phyloP scores from a whole-genome alignment of 1,284 basidiomycete genomes.

The Tylopilus sp. region DNA sequence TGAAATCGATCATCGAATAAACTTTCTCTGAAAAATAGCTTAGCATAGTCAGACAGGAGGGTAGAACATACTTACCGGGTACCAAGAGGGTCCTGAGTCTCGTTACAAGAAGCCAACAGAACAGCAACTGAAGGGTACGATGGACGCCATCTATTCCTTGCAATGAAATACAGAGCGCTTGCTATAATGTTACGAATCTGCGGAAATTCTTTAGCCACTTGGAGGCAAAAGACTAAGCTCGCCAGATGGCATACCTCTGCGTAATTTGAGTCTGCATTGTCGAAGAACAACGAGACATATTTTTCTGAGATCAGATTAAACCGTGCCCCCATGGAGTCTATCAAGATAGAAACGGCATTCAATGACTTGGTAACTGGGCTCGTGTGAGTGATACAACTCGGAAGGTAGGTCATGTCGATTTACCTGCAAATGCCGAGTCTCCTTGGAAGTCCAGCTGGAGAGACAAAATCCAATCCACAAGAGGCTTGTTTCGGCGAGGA shows the following conservation, averaged over 20 bases:
- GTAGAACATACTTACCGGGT: constrained; percentile 42
- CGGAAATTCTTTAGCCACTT: constrained; percentile 6
- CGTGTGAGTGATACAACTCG: constrained; percentile 9
- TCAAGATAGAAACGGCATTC: constrained; percentile 52
- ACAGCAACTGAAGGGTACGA: constrained; percentile 62
- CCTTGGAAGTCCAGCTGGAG: constrained; percentile 76
- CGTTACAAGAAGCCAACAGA: constrained; percentile 62
- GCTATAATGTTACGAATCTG: constrained; percentile 73
- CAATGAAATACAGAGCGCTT: constrained; percentile 61
- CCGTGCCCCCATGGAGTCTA: constrained; percentile 54
- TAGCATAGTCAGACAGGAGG: background rate
- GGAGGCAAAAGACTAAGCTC: background rate
- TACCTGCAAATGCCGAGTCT: constrained; percentile 72
- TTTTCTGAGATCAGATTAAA: constrained; percentile 65
- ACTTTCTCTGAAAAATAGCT: constrained; percentile 43
- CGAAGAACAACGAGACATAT: constrained; percentile 69
- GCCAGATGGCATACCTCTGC: constrained; percentile 57
- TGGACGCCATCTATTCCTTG: constrained; percentile 67
- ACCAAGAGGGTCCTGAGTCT: constrained; percentile 60
- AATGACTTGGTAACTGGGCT: constrained; percentile 64
- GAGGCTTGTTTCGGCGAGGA: constrained; percentile 73
- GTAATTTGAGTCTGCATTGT: constrained; percentile 75
- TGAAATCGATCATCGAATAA: constrained; percentile 54
- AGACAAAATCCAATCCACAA: constrained; percentile 79
- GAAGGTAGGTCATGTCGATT: constrained; percentile 23